These are phyloP conservation scores for Colletotrichum echinochloae DNA, from an alignment of 2,329 filamentous ascomycete genomes.

Conservation along the genomic window DNA sequence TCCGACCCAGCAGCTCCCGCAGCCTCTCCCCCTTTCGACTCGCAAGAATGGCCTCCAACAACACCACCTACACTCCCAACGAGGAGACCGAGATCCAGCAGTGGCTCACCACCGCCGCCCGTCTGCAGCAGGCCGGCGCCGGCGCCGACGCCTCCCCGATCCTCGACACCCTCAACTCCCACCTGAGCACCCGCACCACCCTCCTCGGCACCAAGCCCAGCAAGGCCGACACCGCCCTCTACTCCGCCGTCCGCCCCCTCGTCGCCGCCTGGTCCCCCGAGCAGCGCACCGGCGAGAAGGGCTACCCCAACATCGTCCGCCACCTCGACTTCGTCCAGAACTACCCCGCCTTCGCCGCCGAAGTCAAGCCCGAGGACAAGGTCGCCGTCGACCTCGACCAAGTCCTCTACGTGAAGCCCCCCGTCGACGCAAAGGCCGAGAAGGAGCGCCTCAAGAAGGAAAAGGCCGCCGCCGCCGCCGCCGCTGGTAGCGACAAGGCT, in stretches of 20 bases:
- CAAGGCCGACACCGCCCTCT: conserved; percentile 86
- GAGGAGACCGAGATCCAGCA: conserved; percentile 91
- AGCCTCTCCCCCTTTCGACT: conserved; percentile 50
- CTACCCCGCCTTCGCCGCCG: conserved; percentile 78
- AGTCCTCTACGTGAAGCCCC: conserved; percentile 88
- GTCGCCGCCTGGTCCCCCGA: conserved; percentile 86
- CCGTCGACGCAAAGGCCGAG: conserved; percentile 91
- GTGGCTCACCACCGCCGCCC: conserved; percentile 84
- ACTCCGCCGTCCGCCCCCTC: conserved; percentile 79
- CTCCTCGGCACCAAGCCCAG: conserved; percentile 91
- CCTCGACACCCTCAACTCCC: conserved; percentile 83
- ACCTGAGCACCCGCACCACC: conserved; percentile 89
- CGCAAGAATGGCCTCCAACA: conserved; percentile 74
- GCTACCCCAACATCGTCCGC: conserved; percentile 90
- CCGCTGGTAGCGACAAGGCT: conserved; percentile 57
- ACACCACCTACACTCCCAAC: conserved; percentile 78
- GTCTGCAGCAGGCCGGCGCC: conserved; percentile 67
- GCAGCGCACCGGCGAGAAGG: conserved; percentile 89
- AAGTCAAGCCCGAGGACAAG: conserved; percentile 79
- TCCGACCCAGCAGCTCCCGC: conserved; percentile 52
- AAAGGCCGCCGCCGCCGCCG: conserved; percentile 78
- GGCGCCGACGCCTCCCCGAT: conserved; percentile 72
- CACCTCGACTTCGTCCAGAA: conserved; percentile 97
- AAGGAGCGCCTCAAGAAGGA: conserved; percentile 98
- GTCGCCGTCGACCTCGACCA: conserved; percentile 82